Percentiles rank a stretch among this genome's conserved stretches.
Conservation (phyloP, 768 basidiomycete genomes). For the Lactarius hengduanensis region DNA sequence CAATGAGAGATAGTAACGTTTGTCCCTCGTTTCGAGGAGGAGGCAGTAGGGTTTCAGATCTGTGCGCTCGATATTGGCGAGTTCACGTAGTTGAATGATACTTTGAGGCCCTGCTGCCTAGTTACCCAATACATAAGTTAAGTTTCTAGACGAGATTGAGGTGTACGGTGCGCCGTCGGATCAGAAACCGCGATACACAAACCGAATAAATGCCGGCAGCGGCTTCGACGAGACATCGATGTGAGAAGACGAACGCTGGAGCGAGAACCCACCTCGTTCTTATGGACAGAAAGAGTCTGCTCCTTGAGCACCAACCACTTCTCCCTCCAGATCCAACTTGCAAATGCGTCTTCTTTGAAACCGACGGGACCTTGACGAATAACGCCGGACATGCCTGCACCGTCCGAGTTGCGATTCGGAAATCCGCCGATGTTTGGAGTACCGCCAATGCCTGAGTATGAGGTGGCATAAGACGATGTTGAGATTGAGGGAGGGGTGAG, state of each 20-base stretch:
- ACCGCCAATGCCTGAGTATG: conserved; percentile 82
- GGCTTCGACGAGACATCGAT: not conserved
- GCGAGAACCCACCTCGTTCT: conserved; percentile 76
- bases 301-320: conserved; percentile 89
- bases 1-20: conserved; percentile 74
- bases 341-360: conserved; percentile 93
- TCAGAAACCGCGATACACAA: not conserved
- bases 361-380: conserved; percentile 73
- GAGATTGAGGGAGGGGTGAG: conserved; percentile 47
- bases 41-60: conserved; percentile 96
- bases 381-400: conserved; percentile 42
- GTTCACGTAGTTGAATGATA: conserved; percentile 67
- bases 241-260: not conserved
- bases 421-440: conserved; percentile 84
- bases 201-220: not conserved
- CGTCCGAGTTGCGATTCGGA: conserved; percentile 54
- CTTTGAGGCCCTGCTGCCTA: conserved; percentile 58
- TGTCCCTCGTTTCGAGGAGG: conserved; percentile 80
- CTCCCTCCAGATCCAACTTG: conserved; percentile 87
- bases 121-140: conserved; percentile 4
- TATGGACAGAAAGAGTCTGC: conserved; percentile 75
- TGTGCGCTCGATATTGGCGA: conserved; percentile 85
- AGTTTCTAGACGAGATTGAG: not conserved
- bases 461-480: conserved; percentile 57
- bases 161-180: not conserved